Percentiles rank a stretch among this genome's conserved stretches.
These are phyloP conservation scores for Plasmodium sp. DNA, from an alignment of 169 alveolate genomes.

Conservation along the genomic window DNA sequence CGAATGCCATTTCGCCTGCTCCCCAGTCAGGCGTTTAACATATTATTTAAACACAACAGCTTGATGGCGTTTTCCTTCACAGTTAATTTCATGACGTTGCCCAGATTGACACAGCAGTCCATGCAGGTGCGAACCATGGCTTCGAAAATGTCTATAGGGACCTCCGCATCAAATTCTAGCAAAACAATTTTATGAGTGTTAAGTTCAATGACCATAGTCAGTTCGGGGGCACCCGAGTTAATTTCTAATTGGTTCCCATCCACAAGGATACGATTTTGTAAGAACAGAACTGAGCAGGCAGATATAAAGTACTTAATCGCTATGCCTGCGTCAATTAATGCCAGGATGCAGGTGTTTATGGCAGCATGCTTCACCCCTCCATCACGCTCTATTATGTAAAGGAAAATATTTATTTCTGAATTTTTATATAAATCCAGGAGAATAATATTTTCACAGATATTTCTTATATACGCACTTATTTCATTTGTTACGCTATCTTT, in stretches of 20 bases:
- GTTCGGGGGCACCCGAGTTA: slow-evolving; percentile 70
- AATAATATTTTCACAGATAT: slow-evolving; percentile 70
- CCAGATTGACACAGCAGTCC: slow-evolving; percentile 41
- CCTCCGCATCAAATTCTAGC: slow-evolving; percentile 74
- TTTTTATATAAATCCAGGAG: slow-evolving; percentile 77
- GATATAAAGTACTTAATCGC: slow-evolving; percentile 82
- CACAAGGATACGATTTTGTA: slow-evolving; percentile 74
- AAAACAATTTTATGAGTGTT: slow-evolving; percentile 51
- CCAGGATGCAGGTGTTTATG: slow-evolving; percentile 80
- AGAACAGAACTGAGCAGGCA: slow-evolving; percentile 79
- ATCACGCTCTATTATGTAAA: slow-evolving; percentile 47
- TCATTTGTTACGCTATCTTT: slow-evolving; percentile 68
- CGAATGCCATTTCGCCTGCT: not conserved
- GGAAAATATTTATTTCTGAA: slow-evolving; percentile 57
- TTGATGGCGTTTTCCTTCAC: slow-evolving; percentile 68
- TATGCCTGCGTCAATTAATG: slow-evolving; percentile 86
- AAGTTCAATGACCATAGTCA: slow-evolving; percentile 56
- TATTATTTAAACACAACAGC: slow-evolving; percentile 43
- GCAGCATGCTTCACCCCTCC: slow-evolving; percentile 83
- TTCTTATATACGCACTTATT: slow-evolving; percentile 72
- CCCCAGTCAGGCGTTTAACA: slow-evolving; percentile 10
- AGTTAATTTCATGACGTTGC: slow-evolving; percentile 57
- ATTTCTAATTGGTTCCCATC: slow-evolving; percentile 69
- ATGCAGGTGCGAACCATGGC: slow-evolving; percentile 53
- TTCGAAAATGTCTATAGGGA: slow-evolving; percentile 67